Evolutionary conservation across 129 eudicot species (phyloP).

Genomic region (Calendula officinalis): DNA sequence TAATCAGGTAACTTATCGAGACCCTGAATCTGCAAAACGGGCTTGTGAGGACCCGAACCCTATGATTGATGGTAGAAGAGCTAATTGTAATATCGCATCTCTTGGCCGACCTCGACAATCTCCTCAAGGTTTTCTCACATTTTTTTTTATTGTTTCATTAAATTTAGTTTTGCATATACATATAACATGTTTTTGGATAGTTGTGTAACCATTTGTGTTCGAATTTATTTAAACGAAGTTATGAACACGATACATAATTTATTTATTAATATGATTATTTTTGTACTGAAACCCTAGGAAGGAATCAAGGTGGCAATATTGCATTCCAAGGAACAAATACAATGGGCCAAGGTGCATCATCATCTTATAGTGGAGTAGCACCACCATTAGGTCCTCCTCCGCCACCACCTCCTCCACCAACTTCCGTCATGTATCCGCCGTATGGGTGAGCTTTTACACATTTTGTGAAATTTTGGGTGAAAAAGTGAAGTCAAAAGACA

Average conservation of each 20-base stretch:
- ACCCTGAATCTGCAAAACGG: slow-evolving; percentile 75
- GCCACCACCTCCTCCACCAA: slow-evolving; percentile 56
- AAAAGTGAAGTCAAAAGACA: slow-evolving; percentile 35
- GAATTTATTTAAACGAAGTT: not conserved
- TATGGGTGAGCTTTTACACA: slow-evolving; percentile 58
- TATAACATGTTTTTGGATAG: not conserved
- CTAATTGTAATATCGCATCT: slow-evolving; percentile 92
- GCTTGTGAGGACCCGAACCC: slow-evolving; percentile 90
- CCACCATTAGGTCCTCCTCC: not conserved
- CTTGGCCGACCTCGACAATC: slow-evolving; percentile 82
- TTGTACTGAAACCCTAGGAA: slow-evolving; percentile 35
- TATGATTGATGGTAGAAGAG: slow-evolving; percentile 84
- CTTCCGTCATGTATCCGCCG: slow-evolving; percentile 79
- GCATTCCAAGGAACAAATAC: slow-evolving; percentile 40
- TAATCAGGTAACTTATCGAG: slow-evolving; percentile 72
- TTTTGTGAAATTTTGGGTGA: slow-evolving; percentile 10
- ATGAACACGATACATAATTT: slow-evolving; percentile 5
- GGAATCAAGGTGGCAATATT: slow-evolving; percentile 51
- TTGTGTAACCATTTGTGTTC: not conserved
- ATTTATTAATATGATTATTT: not conserved
- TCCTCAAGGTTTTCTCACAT: slow-evolving; percentile 52
- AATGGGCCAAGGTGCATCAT: slow-evolving; percentile 51
- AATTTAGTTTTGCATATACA: not conserved
- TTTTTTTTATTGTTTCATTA: not conserved
- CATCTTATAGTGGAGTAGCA: slow-evolving; percentile 61